These are phyloP conservation scores for Candida tallmaniae DNA, from an alignment of 805 yeast genomes.

Conservation along the genomic window DNA sequence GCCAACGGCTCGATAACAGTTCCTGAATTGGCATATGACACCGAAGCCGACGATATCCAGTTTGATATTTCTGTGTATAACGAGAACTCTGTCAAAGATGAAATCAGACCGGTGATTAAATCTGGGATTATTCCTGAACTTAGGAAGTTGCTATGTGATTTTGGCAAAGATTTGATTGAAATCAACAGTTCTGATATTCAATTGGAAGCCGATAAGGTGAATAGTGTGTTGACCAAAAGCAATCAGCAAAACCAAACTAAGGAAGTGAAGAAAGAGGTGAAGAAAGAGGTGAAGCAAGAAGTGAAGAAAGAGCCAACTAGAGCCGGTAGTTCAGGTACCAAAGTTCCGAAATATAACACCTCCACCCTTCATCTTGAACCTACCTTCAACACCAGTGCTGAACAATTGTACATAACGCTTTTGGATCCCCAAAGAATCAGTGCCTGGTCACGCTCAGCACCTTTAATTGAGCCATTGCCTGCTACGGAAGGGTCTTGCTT, in stretches of 20 bases:
- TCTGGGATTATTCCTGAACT: conserved; percentile 62
- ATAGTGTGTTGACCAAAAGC: conserved; percentile 40
- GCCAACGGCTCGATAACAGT: conserved; percentile 71
- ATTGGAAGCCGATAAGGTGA: conserved; percentile 47
- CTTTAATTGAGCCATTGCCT: conserved; percentile 44
- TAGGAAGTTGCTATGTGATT: conserved; percentile 53
- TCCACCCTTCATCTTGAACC: conserved; percentile 74
- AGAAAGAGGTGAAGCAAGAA: neutral
- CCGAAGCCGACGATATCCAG: conserved; percentile 80
- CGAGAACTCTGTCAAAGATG: conserved; percentile 45
- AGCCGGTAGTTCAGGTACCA: conserved; percentile 10
- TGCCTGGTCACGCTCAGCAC: conserved; percentile 87
- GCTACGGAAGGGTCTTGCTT: conserved; percentile 58
- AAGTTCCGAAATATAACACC: conserved; percentile 69
- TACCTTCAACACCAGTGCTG: conserved; percentile 81
- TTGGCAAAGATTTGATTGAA: conserved; percentile 73
- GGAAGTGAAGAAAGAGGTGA: neutral
- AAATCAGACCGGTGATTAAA: conserved; percentile 48
- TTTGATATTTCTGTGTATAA: conserved; percentile 68
- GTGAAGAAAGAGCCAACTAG: conserved; percentile 6
- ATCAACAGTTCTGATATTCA: conserved; percentile 86
- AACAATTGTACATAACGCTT: conserved; percentile 75
- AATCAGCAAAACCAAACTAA: conserved; percentile 39
- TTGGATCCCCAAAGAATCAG: conserved; percentile 71
- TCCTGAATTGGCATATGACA: conserved; percentile 94